Percentiles rank a stretch among this genome's conserved stretches.
Conservation (phyloP, 129 eudicot genomes). For the Arctium lappa region DNA sequence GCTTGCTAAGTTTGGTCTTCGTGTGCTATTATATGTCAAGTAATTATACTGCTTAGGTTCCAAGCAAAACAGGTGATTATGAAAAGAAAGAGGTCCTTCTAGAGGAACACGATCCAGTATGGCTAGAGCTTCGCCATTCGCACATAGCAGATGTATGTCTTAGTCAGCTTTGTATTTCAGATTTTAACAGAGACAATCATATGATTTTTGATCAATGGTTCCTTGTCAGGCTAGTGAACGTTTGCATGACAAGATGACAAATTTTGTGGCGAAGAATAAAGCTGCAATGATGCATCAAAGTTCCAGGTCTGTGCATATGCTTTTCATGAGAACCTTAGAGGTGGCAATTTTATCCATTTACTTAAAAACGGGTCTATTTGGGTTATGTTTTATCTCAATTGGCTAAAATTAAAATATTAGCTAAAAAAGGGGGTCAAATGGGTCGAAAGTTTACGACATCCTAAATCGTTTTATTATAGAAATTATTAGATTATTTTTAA, state of each 20-base stretch:
- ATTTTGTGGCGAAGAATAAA: slow-evolving; percentile 71
- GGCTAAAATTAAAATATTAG: background rate
- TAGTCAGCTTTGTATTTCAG: background rate
- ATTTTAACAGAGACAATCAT: background rate
- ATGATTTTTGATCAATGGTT: slow-evolving; percentile 30
- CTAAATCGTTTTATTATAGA: background rate
- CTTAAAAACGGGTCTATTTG: background rate
- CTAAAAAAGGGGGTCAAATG: background rate
- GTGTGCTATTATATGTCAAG: slow-evolving; percentile 28
- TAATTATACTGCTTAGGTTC: slow-evolving; percentile 57
- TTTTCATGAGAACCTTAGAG: slow-evolving; percentile 2
- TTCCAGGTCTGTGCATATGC: slow-evolving; percentile 48
- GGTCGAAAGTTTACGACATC: background rate
- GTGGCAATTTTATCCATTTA: background rate
- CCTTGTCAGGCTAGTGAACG: slow-evolving; percentile 88
- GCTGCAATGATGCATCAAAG: slow-evolving; percentile 84
- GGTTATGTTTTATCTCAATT: background rate
- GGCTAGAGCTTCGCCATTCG: slow-evolving; percentile 95
- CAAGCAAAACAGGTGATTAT: slow-evolving; percentile 65
- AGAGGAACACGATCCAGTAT: slow-evolving; percentile 93
- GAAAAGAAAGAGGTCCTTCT: slow-evolving; percentile 85
- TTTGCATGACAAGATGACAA: slow-evolving; percentile 88
- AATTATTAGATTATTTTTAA: too few species aligned
- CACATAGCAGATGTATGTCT: slow-evolving; percentile 94
- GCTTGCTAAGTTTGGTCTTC: slow-evolving; percentile 8